Conservation (phyloP, 2,329 filamentous ascomycete genomes). For the Aspergillus tubingensis region DNA sequence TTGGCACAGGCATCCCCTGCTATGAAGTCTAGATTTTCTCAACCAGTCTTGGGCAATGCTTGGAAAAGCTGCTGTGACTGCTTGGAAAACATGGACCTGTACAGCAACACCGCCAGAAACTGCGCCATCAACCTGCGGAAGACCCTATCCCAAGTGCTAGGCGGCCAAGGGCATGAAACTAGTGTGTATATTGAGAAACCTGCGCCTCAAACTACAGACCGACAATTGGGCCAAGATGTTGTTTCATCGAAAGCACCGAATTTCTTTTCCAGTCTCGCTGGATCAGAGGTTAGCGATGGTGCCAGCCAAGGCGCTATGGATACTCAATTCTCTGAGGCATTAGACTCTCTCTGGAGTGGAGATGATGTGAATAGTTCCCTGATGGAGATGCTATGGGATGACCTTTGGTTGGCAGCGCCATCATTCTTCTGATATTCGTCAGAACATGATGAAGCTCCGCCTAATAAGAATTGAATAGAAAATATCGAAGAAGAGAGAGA, state of each 20-base stretch:
- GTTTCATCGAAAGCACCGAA: neutral
- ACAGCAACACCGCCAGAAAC: neutral
- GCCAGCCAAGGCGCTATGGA: neutral
- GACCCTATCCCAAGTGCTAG: neutral
- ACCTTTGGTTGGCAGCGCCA: neutral
- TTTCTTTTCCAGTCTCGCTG: neutral
- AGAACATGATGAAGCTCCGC: too few relatives aligned
- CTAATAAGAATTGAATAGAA: too few relatives aligned
- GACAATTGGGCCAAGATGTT: neutral
- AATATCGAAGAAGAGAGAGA: too few relatives aligned
- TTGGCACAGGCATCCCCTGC: neutral
- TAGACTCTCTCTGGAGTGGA: neutral
- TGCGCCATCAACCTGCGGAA: neutral
- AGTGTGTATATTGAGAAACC: neutral
- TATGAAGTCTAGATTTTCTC: neutral
- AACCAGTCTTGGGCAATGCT: neutral
- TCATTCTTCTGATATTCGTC: neutral
- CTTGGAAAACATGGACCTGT: neutral
- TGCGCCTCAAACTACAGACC: neutral
- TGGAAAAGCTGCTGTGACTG: neutral
- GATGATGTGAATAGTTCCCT: neutral
- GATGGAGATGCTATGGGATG: neutral
- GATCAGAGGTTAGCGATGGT: neutral
- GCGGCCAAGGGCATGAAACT: neutral
- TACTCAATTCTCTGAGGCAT: neutral